Base-by-base conservation (phyloP, 495 filamentous ascomycete genomes). In the Amorphotheca resinae region DNA sequence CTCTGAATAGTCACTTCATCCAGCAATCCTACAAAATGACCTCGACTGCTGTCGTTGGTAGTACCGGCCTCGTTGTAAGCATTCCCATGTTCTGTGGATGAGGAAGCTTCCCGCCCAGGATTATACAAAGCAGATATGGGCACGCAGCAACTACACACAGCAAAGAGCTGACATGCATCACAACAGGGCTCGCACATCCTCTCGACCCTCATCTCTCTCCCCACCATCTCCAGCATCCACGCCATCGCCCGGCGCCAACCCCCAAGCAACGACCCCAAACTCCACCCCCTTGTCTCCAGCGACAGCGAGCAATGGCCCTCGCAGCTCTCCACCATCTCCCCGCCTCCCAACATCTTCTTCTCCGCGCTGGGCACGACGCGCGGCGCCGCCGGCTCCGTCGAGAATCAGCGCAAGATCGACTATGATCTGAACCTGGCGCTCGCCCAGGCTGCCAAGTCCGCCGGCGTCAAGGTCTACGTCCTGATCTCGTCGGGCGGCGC, bases 381-480 rank as follows among this genome's bases (percentile, higher is more conserved):
- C 3, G 72, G 49, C 2, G 67, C 67, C 15, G 77, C 74, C 0
- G 78, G 78, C 8, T 62, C 68, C 4, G 61, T 81, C 38, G 74
- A 71, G 21, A 69, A 68, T 28, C 78, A 81, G 52, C 67, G 73
- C 22, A 69, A 69, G 28, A 68, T 81, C 26, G 78, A 81, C 46
- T 64, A 75, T 50, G 76, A 74, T 39, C 59, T 81, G 15, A 77
- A 79, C 45, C 52, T 80, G 25, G 64, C 73, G 28, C 49, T 77
- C 22, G 78, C 78, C 4, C 64, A 66, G 35, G 66, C 75, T 1
- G 76, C 78, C 18, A 75, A 67, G 40, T 65, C 69, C 4, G 65
- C 70, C 5, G 78, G 78, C 0, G 61, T 67, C 1, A 73, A 73
- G 44, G 67, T 70, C 17, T 80, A 70, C 47, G 54, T 56, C 15